Evolutionary conservation across 2,329 filamentous ascomycete species (phyloP).

Genomic region (Talaromyces sp.): DNA sequence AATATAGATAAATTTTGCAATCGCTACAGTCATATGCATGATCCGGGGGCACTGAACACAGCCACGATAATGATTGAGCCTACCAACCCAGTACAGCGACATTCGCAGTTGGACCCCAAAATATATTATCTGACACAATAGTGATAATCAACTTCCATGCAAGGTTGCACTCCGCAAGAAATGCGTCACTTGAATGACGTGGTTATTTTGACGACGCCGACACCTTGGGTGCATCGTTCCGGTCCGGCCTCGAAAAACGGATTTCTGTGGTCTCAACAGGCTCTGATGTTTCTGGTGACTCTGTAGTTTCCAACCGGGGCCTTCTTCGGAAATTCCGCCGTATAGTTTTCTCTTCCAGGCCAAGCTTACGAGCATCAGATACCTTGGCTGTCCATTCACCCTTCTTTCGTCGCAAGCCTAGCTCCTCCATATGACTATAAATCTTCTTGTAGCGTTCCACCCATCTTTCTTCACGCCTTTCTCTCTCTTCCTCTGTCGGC

Average conservation of each 20-base stretch:
- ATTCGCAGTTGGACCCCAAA: neutral
- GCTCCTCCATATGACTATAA: conserved; percentile 44
- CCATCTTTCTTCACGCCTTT: conserved; percentile 43
- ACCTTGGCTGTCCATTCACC: conserved; percentile 23
- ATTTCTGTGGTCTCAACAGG: neutral
- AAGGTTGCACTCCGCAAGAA: no score
- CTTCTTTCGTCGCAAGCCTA: conserved; percentile 55
- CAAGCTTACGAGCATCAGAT: conserved; percentile 12
- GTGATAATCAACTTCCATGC: neutral
- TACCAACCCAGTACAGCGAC: neutral
- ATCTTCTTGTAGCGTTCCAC: conserved; percentile 44
- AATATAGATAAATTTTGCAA: no score
- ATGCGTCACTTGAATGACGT: neutral
- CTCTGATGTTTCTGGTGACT: neutral
- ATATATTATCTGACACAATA: neutral
- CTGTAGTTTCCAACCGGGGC: neutral
- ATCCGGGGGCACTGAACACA: no score
- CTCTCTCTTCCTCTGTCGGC: conserved; percentile 37
- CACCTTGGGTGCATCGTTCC: neutral
- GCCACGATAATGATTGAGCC: no score
- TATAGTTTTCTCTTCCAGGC: neutral
- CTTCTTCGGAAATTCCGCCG: neutral
- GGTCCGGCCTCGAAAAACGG: neutral
- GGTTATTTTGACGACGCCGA: neutral
- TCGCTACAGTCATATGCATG: no score